These are phyloP conservation scores for Stagonosporopsis rhizophila DNA, from an alignment of 2,329 filamentous ascomycete genomes.

Conservation along the genomic window DNA sequence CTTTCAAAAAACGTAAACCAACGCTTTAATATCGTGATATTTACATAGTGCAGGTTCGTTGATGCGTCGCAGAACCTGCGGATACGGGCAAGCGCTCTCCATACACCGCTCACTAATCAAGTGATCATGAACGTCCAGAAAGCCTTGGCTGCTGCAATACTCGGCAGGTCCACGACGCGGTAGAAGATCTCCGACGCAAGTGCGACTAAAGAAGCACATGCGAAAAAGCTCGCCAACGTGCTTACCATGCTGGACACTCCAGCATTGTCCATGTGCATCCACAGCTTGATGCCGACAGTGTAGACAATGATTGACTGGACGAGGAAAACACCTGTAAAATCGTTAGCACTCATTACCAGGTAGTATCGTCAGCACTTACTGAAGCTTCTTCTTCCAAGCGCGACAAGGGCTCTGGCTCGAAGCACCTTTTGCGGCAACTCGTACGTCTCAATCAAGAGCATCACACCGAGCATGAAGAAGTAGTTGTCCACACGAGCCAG, in stretches of 20 bases:
- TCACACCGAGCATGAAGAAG: constrained; percentile 53
- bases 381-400: constrained; percentile 52
- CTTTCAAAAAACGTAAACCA: background rate
- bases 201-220: constrained; percentile 29
- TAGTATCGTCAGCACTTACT: constrained; percentile 44
- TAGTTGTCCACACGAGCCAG: constrained; percentile 54
- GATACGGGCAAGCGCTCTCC: too few species aligned
- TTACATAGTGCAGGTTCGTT: background rate
- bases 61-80: background rate
- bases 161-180: constrained; percentile 45
- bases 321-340: constrained; percentile 50
- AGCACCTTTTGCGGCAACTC: constrained; percentile 48
- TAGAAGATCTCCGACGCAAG: constrained; percentile 41
- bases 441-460: constrained; percentile 52
- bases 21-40: background rate
- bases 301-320: constrained; percentile 53
- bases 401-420: constrained; percentile 44
- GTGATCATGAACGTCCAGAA: constrained; percentile 37
- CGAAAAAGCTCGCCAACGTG: constrained; percentile 34
- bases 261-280: constrained; percentile 48
- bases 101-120: background rate
- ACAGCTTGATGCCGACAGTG: constrained; percentile 52
- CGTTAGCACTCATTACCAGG: constrained; percentile 16
- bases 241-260: constrained; percentile 21
- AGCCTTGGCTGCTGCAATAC: constrained; percentile 25